These are phyloP conservation scores for Sequoia sempervirens DNA, from an alignment of 75 land plant species.

Conservation along the genomic window DNA sequence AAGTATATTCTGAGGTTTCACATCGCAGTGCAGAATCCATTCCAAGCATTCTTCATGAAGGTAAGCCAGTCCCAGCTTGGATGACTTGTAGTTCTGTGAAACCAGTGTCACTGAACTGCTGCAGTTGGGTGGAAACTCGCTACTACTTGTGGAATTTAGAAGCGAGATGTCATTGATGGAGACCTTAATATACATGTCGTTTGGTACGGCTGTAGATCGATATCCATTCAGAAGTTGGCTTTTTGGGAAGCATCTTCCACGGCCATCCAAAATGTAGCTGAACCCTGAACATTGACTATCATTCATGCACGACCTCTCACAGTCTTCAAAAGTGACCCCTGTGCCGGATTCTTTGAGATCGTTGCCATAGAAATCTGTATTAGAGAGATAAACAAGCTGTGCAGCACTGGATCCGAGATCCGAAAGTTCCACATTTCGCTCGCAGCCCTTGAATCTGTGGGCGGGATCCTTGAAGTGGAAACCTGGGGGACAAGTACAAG, in stretches of 20 bases:
- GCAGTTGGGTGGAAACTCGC: too few relatives aligned
- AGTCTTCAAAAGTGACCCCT: not conserved
- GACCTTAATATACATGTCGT: not conserved
- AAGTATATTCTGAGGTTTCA: constrained; percentile 16
- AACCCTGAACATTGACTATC: not conserved
- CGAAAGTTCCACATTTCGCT: not conserved
- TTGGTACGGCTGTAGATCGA: not conserved
- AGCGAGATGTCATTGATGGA: not conserved
- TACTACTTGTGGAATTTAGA: too few relatives aligned
- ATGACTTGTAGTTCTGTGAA: not conserved
- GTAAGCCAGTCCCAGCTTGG: not conserved
- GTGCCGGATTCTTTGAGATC: not conserved
- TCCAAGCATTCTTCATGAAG: not conserved
- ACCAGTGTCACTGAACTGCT: not conserved
- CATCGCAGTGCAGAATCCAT: constrained; percentile 9
- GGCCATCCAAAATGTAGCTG: not conserved
- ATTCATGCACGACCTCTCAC: not conserved
- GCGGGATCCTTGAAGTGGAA: not conserved
- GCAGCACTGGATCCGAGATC: not conserved
- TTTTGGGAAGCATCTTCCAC: not conserved
- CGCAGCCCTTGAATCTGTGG: not conserved
- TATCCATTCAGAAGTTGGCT: not conserved
- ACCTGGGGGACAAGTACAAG: not conserved
- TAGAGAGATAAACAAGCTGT: not conserved
- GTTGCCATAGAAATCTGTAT: not conserved